phyloP scores from a whole-genome alignment of 148 eudicot genomes.

The Camellia japonica region DNA sequence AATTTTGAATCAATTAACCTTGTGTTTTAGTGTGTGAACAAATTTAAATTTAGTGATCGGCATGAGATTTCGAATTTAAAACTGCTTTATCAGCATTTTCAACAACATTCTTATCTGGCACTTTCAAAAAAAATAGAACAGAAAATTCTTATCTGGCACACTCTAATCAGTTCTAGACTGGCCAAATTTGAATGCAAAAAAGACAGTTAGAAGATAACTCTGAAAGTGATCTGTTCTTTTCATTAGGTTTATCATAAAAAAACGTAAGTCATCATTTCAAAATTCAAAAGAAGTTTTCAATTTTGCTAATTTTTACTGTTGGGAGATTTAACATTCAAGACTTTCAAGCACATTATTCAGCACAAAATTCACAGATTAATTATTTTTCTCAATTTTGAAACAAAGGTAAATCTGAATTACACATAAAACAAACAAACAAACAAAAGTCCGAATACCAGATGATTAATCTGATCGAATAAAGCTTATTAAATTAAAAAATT shows the following conservation, averaged over 20 bases:
- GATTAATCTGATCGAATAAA: neutral
- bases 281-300: neutral
- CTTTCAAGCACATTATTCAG: neutral
- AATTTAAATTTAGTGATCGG: too few relatives aligned
- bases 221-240: neutral
- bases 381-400: neutral
- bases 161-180: neutral
- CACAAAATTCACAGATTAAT: neutral
- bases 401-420: neutral
- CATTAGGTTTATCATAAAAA: neutral
- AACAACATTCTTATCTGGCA: neutral
- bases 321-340: neutral
- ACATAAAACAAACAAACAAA: neutral
- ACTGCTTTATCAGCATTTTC: neutral
- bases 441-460: neutral
- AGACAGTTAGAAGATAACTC: neutral
- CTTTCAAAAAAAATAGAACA: neutral
- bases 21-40: too few relatives aligned
- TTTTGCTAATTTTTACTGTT: neutral
- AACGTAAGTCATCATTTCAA: conserved; percentile 2
- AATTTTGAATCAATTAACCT: too few relatives aligned
- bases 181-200: neutral
- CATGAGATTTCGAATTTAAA: neutral
- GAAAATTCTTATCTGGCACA: neutral
- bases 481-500: neutral